Evolutionary conservation across 768 basidiomycete species (phyloP).

Genomic region (Psilocybe cyanescens): DNA sequence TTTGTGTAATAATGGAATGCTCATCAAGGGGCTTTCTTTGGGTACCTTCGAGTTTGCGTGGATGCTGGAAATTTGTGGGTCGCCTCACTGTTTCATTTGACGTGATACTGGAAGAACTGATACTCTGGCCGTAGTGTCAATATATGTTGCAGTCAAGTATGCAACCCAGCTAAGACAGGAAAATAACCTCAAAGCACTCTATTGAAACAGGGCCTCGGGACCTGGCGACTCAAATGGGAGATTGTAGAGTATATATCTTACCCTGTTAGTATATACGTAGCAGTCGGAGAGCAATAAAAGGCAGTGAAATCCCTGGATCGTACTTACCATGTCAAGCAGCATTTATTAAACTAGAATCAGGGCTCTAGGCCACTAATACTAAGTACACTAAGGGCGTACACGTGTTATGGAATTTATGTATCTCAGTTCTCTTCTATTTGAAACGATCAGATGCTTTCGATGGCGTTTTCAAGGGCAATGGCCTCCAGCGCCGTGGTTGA

Average conservation of each 20-base stretch:
- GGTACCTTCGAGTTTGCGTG: background rate
- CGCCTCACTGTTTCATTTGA: no score
- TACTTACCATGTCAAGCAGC: background rate
- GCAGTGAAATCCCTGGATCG: background rate
- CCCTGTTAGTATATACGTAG: no score
- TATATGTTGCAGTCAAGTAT: background rate
- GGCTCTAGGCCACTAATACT: background rate
- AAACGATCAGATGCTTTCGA: no score
- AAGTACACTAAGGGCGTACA: no score
- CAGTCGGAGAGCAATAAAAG: no score
- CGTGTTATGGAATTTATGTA: no score
- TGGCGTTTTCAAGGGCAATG: no score
- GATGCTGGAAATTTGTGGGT: conserved; percentile 1
- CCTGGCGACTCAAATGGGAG: background rate
- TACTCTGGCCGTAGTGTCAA: background rate
- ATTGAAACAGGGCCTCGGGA: background rate
- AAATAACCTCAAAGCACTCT: background rate
- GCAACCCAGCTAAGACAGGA: background rate
- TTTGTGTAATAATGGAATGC: background rate
- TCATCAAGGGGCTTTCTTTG: background rate
- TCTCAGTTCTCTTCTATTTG: no score
- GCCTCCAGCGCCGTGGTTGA: no score
- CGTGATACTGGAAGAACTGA: background rate
- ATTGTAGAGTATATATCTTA: background rate
- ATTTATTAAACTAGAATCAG: background rate